Conservation (phyloP, 495 filamentous ascomycete species). For the Penicillium taxi region DNA sequence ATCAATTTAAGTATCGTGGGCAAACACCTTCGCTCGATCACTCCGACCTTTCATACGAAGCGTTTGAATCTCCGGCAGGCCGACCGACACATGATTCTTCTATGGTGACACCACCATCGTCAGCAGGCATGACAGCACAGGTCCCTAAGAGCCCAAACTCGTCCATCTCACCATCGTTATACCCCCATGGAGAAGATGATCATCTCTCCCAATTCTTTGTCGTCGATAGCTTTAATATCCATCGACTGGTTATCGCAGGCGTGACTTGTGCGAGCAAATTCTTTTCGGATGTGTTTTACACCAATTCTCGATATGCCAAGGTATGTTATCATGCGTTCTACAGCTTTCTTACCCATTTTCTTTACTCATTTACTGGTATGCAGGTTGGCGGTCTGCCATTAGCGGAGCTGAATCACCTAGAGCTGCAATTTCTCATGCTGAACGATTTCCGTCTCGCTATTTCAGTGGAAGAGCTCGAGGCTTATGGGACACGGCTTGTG, state of each 20-base stretch:
- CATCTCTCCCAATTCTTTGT: slow-evolving; percentile 80
- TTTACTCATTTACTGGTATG: slow-evolving; percentile 1
- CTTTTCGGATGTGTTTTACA: slow-evolving; percentile 99
- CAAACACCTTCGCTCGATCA: slow-evolving; percentile 38
- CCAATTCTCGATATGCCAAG: slow-evolving; percentile 98
- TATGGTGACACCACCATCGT: slow-evolving; percentile 33
- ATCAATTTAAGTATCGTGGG: too few relatives aligned
- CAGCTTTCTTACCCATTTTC: slow-evolving; percentile 3
- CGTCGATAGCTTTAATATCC: slow-evolving; percentile 98
- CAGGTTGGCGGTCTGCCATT: slow-evolving; percentile 96
- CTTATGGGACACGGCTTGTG: slow-evolving; percentile 97
- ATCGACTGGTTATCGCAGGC: slow-evolving; percentile 91
- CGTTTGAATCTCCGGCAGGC: slow-evolving; percentile 9
- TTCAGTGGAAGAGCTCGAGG: slow-evolving; percentile 90
- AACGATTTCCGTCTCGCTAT: slow-evolving; percentile 97
- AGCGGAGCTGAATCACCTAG: slow-evolving; percentile 92
- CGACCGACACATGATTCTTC: slow-evolving; percentile 15
- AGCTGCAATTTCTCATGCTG: slow-evolving; percentile 90
- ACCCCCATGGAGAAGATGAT: slow-evolving; percentile 46
- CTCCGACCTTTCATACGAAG: slow-evolving; percentile 6
- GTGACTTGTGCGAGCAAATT: slow-evolving; percentile 99
- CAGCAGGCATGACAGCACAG: slow-evolving; percentile 26
- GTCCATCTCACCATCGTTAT: slow-evolving; percentile 27
- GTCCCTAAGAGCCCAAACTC: slow-evolving; percentile 25
- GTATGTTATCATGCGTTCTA: slow-evolving; percentile 43